Evolutionary conservation across 306 rosid genomes (phyloP).

Genomic region (Citrullus colocynthis): DNA sequence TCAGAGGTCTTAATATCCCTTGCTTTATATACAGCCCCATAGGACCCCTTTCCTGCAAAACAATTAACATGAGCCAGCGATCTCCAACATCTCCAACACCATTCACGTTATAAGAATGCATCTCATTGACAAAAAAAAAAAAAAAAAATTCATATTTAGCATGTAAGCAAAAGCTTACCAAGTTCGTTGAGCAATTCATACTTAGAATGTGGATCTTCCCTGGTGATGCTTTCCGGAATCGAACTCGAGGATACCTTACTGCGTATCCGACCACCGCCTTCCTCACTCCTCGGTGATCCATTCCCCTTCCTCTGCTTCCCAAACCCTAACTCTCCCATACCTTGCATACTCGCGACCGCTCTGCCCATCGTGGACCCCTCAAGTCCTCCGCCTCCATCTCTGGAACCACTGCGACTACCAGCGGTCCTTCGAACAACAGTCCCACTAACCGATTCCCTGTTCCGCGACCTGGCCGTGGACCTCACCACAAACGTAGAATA

Average conservation of each 20-base stretch:
- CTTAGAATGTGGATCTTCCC: slow-evolving; percentile 81
- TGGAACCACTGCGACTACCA: background rate
- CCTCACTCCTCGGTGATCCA: slow-evolving; percentile 52
- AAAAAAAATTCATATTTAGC: background rate
- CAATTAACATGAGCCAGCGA: background rate
- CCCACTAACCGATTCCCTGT: slow-evolving; percentile 55
- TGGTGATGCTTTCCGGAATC: slow-evolving; percentile 75
- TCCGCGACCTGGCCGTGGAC: slow-evolving; percentile 31
- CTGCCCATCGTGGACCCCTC: slow-evolving; percentile 55
- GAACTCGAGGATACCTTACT: slow-evolving; percentile 77
- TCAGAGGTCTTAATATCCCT: slow-evolving; percentile 85
- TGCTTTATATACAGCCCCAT: slow-evolving; percentile 95
- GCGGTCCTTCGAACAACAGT: slow-evolving; percentile 43
- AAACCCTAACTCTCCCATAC: slow-evolving; percentile 49
- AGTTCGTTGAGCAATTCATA: slow-evolving; percentile 95
- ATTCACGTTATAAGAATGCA: background rate
- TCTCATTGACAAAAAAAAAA: background rate
- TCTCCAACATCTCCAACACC: background rate
- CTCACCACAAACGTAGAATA: slow-evolving; percentile 71
- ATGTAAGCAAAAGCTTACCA: slow-evolving; percentile 30
- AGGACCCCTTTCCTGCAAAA: slow-evolving; percentile 82
- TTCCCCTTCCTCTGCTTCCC: slow-evolving; percentile 65
- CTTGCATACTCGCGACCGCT: slow-evolving; percentile 96
- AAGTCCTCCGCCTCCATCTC: slow-evolving; percentile 5
- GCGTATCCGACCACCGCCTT: slow-evolving; percentile 27